Conservation (phyloP, 1,284 basidiomycete genomes). For the Flammula alnicola region DNA sequence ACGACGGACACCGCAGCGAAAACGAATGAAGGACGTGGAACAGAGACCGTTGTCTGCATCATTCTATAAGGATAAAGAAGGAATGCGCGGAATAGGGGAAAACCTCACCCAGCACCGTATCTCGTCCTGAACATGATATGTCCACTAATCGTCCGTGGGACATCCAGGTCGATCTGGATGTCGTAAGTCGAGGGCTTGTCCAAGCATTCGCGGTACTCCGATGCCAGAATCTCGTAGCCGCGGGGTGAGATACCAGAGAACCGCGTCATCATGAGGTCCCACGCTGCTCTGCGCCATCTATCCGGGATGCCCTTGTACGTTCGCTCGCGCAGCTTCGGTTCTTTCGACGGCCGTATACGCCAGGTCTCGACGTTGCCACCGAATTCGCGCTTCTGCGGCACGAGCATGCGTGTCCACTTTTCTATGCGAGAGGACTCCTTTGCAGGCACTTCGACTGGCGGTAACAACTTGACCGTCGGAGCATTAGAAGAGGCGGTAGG, state of each 20-base stretch:
- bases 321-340: slow-evolving; percentile 69
- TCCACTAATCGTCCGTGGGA: slow-evolving; percentile 94
- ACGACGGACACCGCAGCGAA: slow-evolving; percentile 82
- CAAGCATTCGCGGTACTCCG: slow-evolving; percentile 67
- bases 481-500: slow-evolving; percentile 42
- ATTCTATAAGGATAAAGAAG: background rate
- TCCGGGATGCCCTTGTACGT: slow-evolving; percentile 97
- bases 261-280: slow-evolving; percentile 77
- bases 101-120: slow-evolving; percentile 87
- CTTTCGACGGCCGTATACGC: slow-evolving; percentile 68
- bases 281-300: slow-evolving; percentile 91
- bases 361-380: slow-evolving; percentile 83
- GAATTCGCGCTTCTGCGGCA: slow-evolving; percentile 64
- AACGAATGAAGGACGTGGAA: slow-evolving; percentile 96
- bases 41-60: slow-evolving; percentile 82
- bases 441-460: slow-evolving; percentile 48
- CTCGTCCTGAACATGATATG: slow-evolving; percentile 95
- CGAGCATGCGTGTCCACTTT: slow-evolving; percentile 92
- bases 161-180: slow-evolving; percentile 98
- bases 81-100: background rate
- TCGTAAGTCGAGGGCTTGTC: slow-evolving; percentile 88
- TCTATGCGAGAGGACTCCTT: slow-evolving; percentile 77
- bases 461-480: slow-evolving; percentile 48
- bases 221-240: slow-evolving; percentile 47
- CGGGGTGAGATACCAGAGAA: slow-evolving; percentile 50